phyloP scores from a whole-genome alignment of 768 basidiomycete species.

The Lentinula aciculospora region DNA sequence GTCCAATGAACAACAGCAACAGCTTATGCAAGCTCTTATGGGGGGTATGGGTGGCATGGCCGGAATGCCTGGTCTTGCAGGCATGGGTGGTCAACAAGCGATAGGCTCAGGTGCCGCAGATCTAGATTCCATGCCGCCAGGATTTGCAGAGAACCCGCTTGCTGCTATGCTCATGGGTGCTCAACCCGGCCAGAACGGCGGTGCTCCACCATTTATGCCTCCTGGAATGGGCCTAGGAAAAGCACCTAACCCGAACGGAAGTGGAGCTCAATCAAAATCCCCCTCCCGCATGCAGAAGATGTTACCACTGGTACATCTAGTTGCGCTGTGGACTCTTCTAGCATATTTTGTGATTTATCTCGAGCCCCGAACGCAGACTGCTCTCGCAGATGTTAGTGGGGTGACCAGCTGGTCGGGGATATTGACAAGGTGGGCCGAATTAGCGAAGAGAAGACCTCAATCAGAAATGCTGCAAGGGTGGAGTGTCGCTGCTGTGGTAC shows the following conservation, averaged over 20 bases:
- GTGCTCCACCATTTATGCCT: slow-evolving; percentile 17
- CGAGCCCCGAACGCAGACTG: slow-evolving; percentile 50
- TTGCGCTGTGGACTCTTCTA: slow-evolving; percentile 59
- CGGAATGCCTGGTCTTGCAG: slow-evolving; percentile 3
- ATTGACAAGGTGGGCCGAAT: slow-evolving; percentile 63
- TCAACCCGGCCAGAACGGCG: not conserved
- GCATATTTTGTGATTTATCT: slow-evolving; percentile 62
- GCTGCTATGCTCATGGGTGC: slow-evolving; percentile 31
- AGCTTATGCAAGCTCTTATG: slow-evolving; percentile 65
- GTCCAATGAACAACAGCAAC: slow-evolving; percentile 64
- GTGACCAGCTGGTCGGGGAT: slow-evolving; percentile 18
- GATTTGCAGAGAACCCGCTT: slow-evolving; percentile 39
- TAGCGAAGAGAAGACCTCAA: slow-evolving; percentile 33
- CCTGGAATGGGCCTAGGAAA: slow-evolving; percentile 20
- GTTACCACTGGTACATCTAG: slow-evolving; percentile 60
- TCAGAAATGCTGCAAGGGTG: slow-evolving; percentile 22
- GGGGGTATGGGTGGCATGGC: slow-evolving; percentile 14
- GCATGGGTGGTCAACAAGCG: slow-evolving; percentile 3
- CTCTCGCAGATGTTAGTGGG: slow-evolving; percentile 22
- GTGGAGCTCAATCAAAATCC: slow-evolving; percentile 14
- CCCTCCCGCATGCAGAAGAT: slow-evolving; percentile 52
- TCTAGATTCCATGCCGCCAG: slow-evolving; percentile 4
- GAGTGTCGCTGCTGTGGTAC: slow-evolving; percentile 55
- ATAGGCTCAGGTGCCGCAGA: slow-evolving; percentile 1
- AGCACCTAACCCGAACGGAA: slow-evolving; percentile 13